phyloP scores from a whole-genome alignment of 106 monocot genomes.

The Xerophyta viscosa region DNA sequence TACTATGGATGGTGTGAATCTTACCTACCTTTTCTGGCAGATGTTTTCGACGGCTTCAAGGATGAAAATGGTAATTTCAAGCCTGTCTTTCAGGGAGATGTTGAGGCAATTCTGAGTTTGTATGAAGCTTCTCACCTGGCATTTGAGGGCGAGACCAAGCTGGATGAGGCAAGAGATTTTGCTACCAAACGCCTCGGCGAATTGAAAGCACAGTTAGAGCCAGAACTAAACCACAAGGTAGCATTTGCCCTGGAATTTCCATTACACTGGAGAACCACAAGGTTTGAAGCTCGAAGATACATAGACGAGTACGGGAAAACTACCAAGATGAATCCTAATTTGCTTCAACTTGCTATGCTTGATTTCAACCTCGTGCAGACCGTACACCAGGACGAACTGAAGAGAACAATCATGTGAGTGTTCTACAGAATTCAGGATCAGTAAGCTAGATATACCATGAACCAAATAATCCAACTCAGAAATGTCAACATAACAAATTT shows the following conservation, averaged over 20 bases:
- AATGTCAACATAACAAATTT: no score
- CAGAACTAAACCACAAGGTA: constrained; percentile 14
- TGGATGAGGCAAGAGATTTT: constrained; percentile 27
- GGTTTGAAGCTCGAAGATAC: constrained; percentile 34
- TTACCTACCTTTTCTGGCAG: neutral
- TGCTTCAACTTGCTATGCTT: constrained; percentile 49
- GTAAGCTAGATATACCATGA: no score
- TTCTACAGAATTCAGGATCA: no score
- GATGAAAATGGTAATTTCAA: constrained; percentile 14
- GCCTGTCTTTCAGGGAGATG: constrained; percentile 4
- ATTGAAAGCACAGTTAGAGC: neutral
- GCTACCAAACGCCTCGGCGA: constrained; percentile 6
- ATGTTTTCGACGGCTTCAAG: constrained; percentile 16
- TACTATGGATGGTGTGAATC: neutral
- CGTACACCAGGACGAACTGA: constrained; percentile 18
- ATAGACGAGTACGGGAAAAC: constrained; percentile 28
- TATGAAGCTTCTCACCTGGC: constrained; percentile 35
- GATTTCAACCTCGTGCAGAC: constrained; percentile 37
- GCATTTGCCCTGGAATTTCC: constrained; percentile 44
- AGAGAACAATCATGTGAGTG: constrained; percentile 11
- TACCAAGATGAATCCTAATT: constrained; percentile 9
- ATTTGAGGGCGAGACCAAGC: constrained; percentile 12
- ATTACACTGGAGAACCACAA: constrained; percentile 36
- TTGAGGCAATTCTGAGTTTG: constrained; percentile 28
- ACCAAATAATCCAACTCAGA: no score